Evolutionary conservation across 2,329 filamentous ascomycete species (phyloP).

Genomic region (Septoria petroselini): DNA sequence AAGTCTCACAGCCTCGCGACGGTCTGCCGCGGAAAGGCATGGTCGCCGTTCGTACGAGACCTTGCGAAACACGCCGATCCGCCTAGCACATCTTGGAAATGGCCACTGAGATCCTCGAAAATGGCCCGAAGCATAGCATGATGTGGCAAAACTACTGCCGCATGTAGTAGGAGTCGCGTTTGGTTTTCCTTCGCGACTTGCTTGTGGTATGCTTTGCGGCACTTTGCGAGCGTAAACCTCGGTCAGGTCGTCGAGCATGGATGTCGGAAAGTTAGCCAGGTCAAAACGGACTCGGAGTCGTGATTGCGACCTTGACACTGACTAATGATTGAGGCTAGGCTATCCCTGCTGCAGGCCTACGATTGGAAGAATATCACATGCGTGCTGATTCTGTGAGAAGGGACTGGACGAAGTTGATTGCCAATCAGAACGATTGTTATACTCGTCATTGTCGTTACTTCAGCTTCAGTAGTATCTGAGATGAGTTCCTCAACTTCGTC

Average conservation of each 20-base stretch:
- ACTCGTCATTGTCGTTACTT: neutral
- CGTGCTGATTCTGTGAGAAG: neutral
- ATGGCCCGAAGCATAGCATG: constrained; percentile 3
- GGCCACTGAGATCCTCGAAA: constrained; percentile 8
- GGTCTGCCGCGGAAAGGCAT: constrained; percentile 23
- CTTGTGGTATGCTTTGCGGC: constrained; percentile 4
- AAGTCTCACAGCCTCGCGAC: constrained; percentile 24
- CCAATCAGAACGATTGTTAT: neutral
- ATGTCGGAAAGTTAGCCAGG: constrained; percentile 4
- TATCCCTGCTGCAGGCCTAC: neutral
- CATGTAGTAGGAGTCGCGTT: too few relatives aligned
- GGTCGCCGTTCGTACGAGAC: neutral
- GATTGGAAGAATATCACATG: too few relatives aligned
- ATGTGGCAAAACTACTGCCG: constrained; percentile 1
- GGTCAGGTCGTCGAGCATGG: constrained; percentile 1
- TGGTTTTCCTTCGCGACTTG: too few relatives aligned
- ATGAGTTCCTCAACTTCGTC: too few relatives aligned
- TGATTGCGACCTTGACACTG: neutral
- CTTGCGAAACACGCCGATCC: neutral
- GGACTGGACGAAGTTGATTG: neutral
- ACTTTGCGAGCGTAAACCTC: constrained; percentile 9
- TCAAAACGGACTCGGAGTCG: neutral
- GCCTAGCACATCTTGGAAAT: too few relatives aligned
- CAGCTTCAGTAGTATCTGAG: too few relatives aligned
- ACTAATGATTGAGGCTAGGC: constrained; percentile 2